Evolutionary conservation across 2,329 filamentous ascomycete species (phyloP).

Genomic region (Fusarium palustre): DNA sequence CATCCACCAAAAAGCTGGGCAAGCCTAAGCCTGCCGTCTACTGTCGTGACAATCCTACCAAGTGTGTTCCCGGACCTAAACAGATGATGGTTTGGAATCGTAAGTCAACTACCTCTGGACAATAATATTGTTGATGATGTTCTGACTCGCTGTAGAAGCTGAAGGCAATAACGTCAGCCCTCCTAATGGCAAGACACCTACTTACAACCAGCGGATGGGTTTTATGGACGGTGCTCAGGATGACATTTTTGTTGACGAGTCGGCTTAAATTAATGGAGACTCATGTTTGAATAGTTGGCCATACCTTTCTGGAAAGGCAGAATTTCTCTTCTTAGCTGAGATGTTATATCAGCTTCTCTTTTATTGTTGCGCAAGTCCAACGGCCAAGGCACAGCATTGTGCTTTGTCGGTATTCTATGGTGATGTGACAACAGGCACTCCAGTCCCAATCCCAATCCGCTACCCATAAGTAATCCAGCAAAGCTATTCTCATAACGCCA

Average conservation of each 20-base stretch:
- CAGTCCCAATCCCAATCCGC: neutral
- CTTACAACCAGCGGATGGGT: slow-evolving; percentile 52
- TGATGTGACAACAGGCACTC: neutral
- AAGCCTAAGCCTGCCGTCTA: slow-evolving; percentile 56
- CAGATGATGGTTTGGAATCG: slow-evolving; percentile 64
- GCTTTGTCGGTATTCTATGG: neutral
- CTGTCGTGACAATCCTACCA: slow-evolving; percentile 55
- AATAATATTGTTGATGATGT: neutral
- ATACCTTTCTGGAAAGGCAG: slow-evolving; percentile 17
- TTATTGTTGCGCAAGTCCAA: neutral
- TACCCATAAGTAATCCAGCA: slow-evolving; percentile 3
- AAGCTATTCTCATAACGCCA: slow-evolving; percentile 19
- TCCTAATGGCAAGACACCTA: slow-evolving; percentile 46
- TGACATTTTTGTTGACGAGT: slow-evolving; percentile 46
- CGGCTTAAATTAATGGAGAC: neutral
- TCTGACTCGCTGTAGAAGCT: slow-evolving; percentile 40
- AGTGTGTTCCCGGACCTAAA: slow-evolving; percentile 61
- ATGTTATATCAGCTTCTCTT: neutral
- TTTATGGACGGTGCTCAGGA: slow-evolving; percentile 51
- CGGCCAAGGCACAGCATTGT: neutral
- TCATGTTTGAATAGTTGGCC: slow-evolving; percentile 1
- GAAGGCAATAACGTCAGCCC: slow-evolving; percentile 52
- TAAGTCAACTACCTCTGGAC: slow-evolving; percentile 28
- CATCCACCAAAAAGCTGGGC: slow-evolving; percentile 56
- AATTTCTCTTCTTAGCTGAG: neutral